phyloP scores from a whole-genome alignment of 371 early-diverging fungal genomes.

The Mucor irregularis region DNA sequence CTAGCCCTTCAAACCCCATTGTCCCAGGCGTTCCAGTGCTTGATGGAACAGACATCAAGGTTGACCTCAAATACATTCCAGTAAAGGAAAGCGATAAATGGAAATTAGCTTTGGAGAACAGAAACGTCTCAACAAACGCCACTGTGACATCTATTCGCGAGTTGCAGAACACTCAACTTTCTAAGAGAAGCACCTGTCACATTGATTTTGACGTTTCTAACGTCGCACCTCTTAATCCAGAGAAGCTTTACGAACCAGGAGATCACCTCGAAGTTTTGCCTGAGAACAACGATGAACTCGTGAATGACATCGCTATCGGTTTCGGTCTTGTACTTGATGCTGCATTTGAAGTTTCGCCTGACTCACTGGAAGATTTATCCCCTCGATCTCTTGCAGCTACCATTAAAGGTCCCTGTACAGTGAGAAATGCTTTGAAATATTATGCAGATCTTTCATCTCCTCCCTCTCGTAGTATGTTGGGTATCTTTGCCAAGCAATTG shows the following conservation, averaged over 20 bases:
- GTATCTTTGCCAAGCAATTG: slow-evolving; percentile 40
- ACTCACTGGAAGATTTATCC: slow-evolving; percentile 21
- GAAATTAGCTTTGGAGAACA: slow-evolving; percentile 19
- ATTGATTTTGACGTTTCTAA: slow-evolving; percentile 41
- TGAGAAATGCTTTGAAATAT: slow-evolving; percentile 43
- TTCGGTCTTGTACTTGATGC: slow-evolving; percentile 51
- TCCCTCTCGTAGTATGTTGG: slow-evolving; percentile 43
- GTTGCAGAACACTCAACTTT: slow-evolving; percentile 21
- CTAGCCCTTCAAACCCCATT: slow-evolving; percentile 18
- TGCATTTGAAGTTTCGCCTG: slow-evolving; percentile 43
- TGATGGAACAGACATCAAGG: slow-evolving; percentile 42
- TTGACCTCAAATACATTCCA: slow-evolving; percentile 21
- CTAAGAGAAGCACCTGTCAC: slow-evolving; percentile 44
- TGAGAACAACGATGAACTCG: slow-evolving; percentile 31
- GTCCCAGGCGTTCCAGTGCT: slow-evolving; percentile 19
- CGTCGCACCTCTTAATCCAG: slow-evolving; percentile 15
- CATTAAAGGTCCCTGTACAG: slow-evolving; percentile 48
- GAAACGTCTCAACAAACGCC: slow-evolving; percentile 26
- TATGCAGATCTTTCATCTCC: slow-evolving; percentile 49
- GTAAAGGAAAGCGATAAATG: slow-evolving; percentile 26
- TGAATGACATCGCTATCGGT: slow-evolving; percentile 40
- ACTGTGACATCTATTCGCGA: slow-evolving; percentile 27
- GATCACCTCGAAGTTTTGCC: slow-evolving; percentile 59
- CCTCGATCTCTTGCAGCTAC: slow-evolving; percentile 51
- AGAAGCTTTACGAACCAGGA: slow-evolving; percentile 42